Conservation (phyloP, 441 rosid species). For the Biscutella auriculata region DNA sequence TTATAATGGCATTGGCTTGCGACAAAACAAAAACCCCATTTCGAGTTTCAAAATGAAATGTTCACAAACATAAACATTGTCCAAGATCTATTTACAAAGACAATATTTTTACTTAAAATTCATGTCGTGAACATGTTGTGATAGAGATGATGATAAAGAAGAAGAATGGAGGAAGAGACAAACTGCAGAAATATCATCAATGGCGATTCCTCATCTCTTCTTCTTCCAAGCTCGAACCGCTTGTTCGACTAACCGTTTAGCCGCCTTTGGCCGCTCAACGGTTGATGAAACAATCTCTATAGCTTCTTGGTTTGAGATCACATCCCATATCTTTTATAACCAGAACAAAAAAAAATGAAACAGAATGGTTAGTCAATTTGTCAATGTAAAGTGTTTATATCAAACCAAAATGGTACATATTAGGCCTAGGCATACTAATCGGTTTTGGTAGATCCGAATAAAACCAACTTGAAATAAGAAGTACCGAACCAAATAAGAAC, state of each 20-base stretch:
- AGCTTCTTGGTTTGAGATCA: conserved; percentile 79
- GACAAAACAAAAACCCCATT: background rate
- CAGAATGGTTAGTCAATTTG: background rate
- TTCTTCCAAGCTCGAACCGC: conserved; percentile 61
- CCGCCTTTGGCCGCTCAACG: conserved; percentile 47
- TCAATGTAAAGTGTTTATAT: no score
- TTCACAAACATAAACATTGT: background rate
- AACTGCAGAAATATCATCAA: conserved; percentile 89
- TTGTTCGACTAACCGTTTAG: conserved; percentile 47
- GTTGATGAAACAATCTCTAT: conserved; percentile 49
- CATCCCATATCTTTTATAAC: conserved; percentile 75
- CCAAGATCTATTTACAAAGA: conserved; percentile 13
- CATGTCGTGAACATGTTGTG: conserved; percentile 12
- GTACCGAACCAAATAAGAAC: no score
- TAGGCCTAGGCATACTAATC: no score
- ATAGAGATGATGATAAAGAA: conserved; percentile 7
- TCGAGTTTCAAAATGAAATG: background rate
- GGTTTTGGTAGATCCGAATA: no score
- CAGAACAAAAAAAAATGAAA: background rate
- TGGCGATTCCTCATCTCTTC: conserved; percentile 65
- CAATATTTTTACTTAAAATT: background rate
- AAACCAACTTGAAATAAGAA: no score
- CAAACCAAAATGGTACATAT: no score
- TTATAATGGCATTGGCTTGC: background rate
- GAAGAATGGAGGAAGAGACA: conserved; percentile 76